Conservation (phyloP, 495 filamentous ascomycete genomes). For the Coniosporium apollinis region DNA sequence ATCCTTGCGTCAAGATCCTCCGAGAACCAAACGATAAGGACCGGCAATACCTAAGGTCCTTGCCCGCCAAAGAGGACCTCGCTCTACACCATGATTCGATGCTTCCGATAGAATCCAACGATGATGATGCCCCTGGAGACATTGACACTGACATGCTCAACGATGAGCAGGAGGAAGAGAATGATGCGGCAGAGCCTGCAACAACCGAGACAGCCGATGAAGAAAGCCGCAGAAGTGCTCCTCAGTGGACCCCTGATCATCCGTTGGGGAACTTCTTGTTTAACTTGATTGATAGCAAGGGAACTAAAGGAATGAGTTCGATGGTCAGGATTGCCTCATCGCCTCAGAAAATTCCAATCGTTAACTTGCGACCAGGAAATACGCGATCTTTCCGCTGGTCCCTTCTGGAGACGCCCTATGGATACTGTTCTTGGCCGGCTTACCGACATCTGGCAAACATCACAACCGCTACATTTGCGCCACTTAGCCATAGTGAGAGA, state of each 20-base stretch:
- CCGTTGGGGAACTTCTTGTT: slow-evolving; percentile 4
- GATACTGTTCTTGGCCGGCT: slow-evolving; percentile 39
- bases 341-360: slow-evolving; percentile 33
- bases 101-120: neutral
- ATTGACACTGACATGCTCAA: no score
- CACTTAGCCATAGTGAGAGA: slow-evolving; percentile 49
- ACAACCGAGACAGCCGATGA: no score
- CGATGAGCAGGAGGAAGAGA: no score
- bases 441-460: slow-evolving; percentile 40
- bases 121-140: no score
- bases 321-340: slow-evolving; percentile 35
- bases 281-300: slow-evolving; percentile 10
- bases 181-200: no score
- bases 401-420: slow-evolving; percentile 38
- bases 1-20: slow-evolving; percentile 52
- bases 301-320: slow-evolving; percentile 28
- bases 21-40: slow-evolving; percentile 56
- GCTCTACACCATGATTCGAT: no score
- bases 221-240: neutral
- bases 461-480: slow-evolving; percentile 45
- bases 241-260: slow-evolving; percentile 8
- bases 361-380: slow-evolving; percentile 25
- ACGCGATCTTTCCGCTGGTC: slow-evolving; percentile 32
- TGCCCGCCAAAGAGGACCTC: slow-evolving; percentile 2
- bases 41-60: slow-evolving; percentile 31